Conservation (phyloP, 805 yeast genomes). For the Ogataea salicorniae region DNA sequence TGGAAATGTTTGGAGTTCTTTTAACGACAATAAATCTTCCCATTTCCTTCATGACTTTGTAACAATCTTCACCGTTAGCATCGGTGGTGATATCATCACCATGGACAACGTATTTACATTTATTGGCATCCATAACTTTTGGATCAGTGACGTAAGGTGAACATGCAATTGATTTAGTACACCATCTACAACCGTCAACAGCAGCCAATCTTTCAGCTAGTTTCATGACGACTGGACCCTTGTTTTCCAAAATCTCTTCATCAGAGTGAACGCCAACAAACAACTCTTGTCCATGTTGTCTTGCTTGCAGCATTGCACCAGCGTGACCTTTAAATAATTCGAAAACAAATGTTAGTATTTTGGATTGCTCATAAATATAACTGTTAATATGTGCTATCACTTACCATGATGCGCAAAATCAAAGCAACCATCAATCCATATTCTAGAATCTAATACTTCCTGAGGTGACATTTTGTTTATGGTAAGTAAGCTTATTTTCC, state of each 20-base stretch:
- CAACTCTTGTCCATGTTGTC: conserved; percentile 70
- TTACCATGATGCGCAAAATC: conserved; percentile 94
- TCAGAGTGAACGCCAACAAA: conserved; percentile 91
- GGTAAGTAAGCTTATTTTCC: too few relatives aligned
- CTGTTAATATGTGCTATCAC: neutral
- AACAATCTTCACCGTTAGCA: conserved; percentile 92
- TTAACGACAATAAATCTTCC: conserved; percentile 90
- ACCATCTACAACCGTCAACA: conserved; percentile 89
- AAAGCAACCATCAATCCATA: conserved; percentile 98
- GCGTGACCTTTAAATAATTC: conserved; percentile 57
- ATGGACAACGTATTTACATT: conserved; percentile 90
- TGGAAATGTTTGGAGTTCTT: conserved; percentile 88
- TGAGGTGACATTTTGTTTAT: neutral
- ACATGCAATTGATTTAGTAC: conserved; percentile 57
- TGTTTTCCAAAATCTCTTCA: conserved; percentile 73
- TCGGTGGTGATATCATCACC: conserved; percentile 98
- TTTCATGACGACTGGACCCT: conserved; percentile 93
- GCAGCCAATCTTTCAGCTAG: conserved; percentile 76
- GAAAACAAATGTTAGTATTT: neutral
- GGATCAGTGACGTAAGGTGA: conserved; percentile 97
- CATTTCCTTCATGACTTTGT: conserved; percentile 71
- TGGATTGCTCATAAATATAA: neutral
- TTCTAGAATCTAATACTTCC: conserved; percentile 34
- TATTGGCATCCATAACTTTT: conserved; percentile 62
- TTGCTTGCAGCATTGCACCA: conserved; percentile 92